These are phyloP conservation scores for Mortierella antarctica DNA, from an alignment of 192 early-diverging fungal genomes.

Conservation along the genomic window DNA sequence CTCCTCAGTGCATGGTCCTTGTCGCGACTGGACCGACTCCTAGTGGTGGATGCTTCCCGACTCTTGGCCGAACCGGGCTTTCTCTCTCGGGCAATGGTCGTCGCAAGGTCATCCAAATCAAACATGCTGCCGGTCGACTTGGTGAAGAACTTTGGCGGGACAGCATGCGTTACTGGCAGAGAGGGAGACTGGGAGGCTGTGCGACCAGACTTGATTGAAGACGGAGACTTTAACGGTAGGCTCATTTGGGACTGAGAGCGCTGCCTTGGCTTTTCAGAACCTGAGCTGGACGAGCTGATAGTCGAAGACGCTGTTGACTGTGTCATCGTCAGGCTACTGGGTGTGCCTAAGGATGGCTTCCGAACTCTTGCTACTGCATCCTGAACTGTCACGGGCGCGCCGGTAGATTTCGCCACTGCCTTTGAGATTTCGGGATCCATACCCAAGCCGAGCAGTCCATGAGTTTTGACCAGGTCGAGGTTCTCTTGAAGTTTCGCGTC, in stretches of 20 bases:
- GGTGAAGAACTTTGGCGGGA: constrained; percentile 28
- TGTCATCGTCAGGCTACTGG: constrained; percentile 4
- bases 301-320: constrained; percentile 1
- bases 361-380: constrained; percentile 9
- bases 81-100: constrained; percentile 30
- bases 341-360: constrained; percentile 14
- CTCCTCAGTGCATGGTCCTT: background rate
- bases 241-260: constrained; percentile 1
- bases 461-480: background rate
- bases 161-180: constrained; percentile 20
- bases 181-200: background rate
- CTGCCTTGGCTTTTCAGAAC: constrained; percentile 14
- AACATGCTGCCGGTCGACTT: constrained; percentile 32
- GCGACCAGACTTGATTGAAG: background rate
- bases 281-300: background rate
- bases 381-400: background rate
- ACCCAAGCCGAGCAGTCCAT: constrained; percentile 14
- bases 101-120: constrained; percentile 39
- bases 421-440: constrained; percentile 16
- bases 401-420: constrained; percentile 3
- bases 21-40: background rate
- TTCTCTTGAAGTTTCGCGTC: constrained; percentile 1
- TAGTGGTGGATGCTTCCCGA: background rate
- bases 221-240: background rate
- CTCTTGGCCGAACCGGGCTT: constrained; percentile 5